A percentile compares a stretch with the other conserved stretches of the same genome.
Evolutionary conservation across 495 filamentous ascomycete genomes (phyloP).

Genomic region (Entonaema liquescens): DNA sequence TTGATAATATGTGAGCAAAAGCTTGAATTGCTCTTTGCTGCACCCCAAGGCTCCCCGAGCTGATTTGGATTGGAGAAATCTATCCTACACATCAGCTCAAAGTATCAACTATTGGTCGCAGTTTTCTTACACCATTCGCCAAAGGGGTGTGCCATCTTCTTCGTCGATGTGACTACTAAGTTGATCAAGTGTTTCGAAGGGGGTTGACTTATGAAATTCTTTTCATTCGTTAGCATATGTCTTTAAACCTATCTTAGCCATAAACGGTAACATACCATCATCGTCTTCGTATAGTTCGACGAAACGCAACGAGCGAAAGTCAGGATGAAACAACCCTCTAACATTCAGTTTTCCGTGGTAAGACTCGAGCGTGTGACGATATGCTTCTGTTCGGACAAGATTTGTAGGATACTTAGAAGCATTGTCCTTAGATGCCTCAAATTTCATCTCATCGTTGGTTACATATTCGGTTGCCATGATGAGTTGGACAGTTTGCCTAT

Average conservation of each 20-base stretch:
- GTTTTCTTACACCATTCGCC: no score
- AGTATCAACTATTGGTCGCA: neutral
- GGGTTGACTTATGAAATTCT: neutral
- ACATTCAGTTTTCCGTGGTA: neutral
- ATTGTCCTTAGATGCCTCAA: slow-evolving; percentile 15
- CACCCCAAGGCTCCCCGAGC: neutral
- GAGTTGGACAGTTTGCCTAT: neutral
- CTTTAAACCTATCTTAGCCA: neutral
- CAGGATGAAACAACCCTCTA: neutral
- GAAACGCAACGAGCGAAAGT: neutral
- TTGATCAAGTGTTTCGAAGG: no score
- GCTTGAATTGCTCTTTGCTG: neutral
- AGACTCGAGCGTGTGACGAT: slow-evolving; percentile 26
- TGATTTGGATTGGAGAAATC: neutral
- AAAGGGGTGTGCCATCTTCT: no score
- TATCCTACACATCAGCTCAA: neutral
- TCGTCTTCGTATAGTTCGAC: neutral
- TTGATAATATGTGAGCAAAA: neutral
- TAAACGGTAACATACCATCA: neutral
- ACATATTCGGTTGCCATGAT: neutral
- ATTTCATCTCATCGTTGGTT: neutral
- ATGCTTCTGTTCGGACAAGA: slow-evolving; percentile 27
- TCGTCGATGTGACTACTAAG: no score
- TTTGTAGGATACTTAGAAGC: slow-evolving; percentile 15
- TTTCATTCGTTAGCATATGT: neutral